These are phyloP conservation scores for Starmerella floris DNA, from an alignment of 805 yeast genomes.

Conservation along the genomic window DNA sequence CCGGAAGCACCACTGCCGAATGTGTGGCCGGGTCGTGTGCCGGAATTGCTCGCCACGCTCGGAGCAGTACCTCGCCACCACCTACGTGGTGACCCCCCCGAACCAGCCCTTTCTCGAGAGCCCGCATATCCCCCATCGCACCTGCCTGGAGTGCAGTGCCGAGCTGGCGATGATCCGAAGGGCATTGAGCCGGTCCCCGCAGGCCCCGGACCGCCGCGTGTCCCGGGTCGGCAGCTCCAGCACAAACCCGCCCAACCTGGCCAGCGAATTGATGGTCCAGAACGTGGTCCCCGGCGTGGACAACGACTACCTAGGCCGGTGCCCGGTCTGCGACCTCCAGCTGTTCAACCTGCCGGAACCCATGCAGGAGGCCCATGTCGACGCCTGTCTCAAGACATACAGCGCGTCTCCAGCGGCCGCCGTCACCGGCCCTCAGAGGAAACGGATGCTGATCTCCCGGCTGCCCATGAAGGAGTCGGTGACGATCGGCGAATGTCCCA, in stretches of 20 bases:
- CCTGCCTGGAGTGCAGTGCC: conserved; percentile 60
- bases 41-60: conserved; percentile 46
- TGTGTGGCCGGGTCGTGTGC: conserved; percentile 71
- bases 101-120: conserved; percentile 36
- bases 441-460: conserved; percentile 65
- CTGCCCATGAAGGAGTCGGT: conserved; percentile 28
- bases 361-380: conserved; percentile 53
- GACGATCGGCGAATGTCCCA: conserved; percentile 65
- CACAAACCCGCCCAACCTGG: not conserved
- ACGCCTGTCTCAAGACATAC: conserved; percentile 45
- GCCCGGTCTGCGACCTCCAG: conserved; percentile 30
- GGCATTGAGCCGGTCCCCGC: conserved; percentile 26
- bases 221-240: not conserved
- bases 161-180: conserved; percentile 41
- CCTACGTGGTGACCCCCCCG: conserved; percentile 45
- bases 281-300: conserved; percentile 16
- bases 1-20: conserved; percentile 67
- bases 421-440: conserved; percentile 31
- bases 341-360: conserved; percentile 23
- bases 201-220: not conserved
- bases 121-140: conserved; percentile 48
- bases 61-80: conserved; percentile 44
- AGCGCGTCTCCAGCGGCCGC: conserved; percentile 27
- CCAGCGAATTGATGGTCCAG: conserved; percentile 20
- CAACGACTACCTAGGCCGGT: conserved; percentile 26